Base-by-base conservation (phyloP, 2,329 filamentous ascomycete species). In the Lasiodiplodia theobromae region DNA sequence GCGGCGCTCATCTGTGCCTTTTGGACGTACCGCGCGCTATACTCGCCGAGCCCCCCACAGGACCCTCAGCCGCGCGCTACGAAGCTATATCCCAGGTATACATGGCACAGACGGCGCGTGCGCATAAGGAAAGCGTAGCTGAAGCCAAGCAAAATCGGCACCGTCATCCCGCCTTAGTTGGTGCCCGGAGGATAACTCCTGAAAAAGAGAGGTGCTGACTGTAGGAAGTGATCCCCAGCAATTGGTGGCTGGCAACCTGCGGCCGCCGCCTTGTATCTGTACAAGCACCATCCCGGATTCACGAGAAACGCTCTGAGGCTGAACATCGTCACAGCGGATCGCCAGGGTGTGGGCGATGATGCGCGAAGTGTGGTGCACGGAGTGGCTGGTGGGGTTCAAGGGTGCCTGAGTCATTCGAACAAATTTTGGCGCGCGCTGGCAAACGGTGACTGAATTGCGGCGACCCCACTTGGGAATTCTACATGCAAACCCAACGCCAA, bases 381-480 rank as follows among this genome's bases (percentile, higher is more conserved):
- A 28, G 60, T 64, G 60, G 60, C 60, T 52, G 60, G 44, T 38
- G 60, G 37, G 28, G 23, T 56, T 31, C 23, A 25, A 25, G 52
- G 31, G 3, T 47, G 31, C 60, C 21, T 64, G 60, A 64, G 44
- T 64, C 60, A 64, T 64, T 37, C 8, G 25, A 52, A 49, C 25
- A 64, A 52, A 34, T 64, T 63, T 64, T 64, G 60, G 60, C 25
- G 44, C 40, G 60, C 23, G 31, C 60, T n/a, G 44, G 8, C n/a
- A 31, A 16, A 7, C 60, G 60, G 52, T 64, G 60, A 52, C 60
- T 64, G 60, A 62, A 28, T 49, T 63, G 58, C 58, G 58, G 40
- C 25, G 44, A 51, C 58, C 58, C 58, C 58, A 63, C 58, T 63
- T 64, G 60, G 44, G 7, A 40, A 38, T 52, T 64, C 60, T 7